These are phyloP conservation scores for Xylariaceae sp. DNA, from an alignment of 2,329 filamentous ascomycete species.

Conservation along the genomic window DNA sequence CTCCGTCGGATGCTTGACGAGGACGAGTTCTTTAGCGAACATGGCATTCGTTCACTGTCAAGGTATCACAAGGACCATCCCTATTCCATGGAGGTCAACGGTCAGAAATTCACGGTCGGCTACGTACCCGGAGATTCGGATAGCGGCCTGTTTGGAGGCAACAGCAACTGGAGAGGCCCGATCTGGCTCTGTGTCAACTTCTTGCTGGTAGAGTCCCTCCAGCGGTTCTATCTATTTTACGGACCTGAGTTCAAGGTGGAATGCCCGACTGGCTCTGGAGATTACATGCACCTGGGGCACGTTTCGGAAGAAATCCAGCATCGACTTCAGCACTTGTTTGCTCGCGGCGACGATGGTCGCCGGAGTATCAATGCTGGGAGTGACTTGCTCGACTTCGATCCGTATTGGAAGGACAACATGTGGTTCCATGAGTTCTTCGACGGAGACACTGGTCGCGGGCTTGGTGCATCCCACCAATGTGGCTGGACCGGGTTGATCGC, in stretches of 20 bases:
- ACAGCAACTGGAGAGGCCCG: slow-evolving; percentile 95
- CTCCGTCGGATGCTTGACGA: slow-evolving; percentile 89
- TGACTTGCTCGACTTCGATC: slow-evolving; percentile 82
- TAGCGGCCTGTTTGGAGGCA: slow-evolving; percentile 89
- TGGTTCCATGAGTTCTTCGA: slow-evolving; percentile 99
- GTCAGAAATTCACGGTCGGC: slow-evolving; percentile 77
- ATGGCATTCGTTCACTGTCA: slow-evolving; percentile 87
- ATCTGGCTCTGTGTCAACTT: slow-evolving; percentile 98
- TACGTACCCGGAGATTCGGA: slow-evolving; percentile 96
- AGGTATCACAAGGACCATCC: slow-evolving; percentile 88
- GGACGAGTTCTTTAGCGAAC: slow-evolving; percentile 83
- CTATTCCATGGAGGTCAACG: slow-evolving; percentile 93
- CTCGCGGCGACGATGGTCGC: slow-evolving; percentile 74
- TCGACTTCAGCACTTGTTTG: slow-evolving; percentile 86
- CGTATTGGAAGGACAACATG: slow-evolving; percentile 86
- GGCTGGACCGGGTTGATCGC: slow-evolving; percentile 95
- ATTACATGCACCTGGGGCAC: slow-evolving; percentile 92
- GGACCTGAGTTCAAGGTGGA: slow-evolving; percentile 83
- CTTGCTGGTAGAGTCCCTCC: slow-evolving; percentile 85
- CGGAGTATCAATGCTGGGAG: slow-evolving; percentile 84
- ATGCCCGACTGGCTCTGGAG: slow-evolving; percentile 87
- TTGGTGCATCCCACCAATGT: slow-evolving; percentile 90
- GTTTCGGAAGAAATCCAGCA: slow-evolving; percentile 95
- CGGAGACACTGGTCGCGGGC: slow-evolving; percentile 79
- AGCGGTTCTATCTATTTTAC: slow-evolving; percentile 95